Evolutionary conservation across 164 flowering plant species (phyloP), one percentile per base, ranked within the genome.

Genomic region (Buxus sempervirens): DNA sequence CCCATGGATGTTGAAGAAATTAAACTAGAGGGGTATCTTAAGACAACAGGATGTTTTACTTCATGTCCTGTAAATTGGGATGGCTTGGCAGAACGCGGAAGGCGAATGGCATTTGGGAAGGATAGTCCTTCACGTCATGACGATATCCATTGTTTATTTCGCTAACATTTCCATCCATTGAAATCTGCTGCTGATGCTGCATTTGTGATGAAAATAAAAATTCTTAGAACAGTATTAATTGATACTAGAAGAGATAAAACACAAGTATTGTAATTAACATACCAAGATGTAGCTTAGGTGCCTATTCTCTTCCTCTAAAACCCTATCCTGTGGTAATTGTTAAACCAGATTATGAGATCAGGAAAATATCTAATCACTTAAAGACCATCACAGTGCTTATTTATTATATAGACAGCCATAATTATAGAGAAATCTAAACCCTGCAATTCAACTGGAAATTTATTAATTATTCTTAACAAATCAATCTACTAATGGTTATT

Each of bases 21-120:
- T 32, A 32, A 32, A 32, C 38, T 32, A 32, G 38, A 3, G 7
- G 7, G 38, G 38, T 32, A 32, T 32, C 38, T 3, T 32, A 32
- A 3, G 7, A 32, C 7, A 32, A 3, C 38, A 32, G 7, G 38
- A 1, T 14, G n/a, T 13, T 48, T 42, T 42, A 9, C 58, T 68
- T 72, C 23, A 68, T 64, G 38, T 61, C 85, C 60, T 84, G 90
- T 20, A 85, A 69, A 73, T 89, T 89, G 51, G 91, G 90, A 80
- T 87, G 95, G 68, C 79, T 80, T 24, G 95, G 95, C 81, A 84
- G 91, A 61, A 84, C 83, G 5, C 84, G 80, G 63, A 85, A 85
- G 49, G 81, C 78, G 22, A 87, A 83, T 16, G 94, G 85, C 79
- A 81, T 73, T 56, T 82, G 83, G 5, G 69, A 27, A 36, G 72